A percentile compares a stretch with the other conserved stretches of the same genome.
These are phyloP conservation scores for Dendrobium huoshanense DNA, from an alignment of 106 monocot genomes.

Conservation along the genomic window DNA sequence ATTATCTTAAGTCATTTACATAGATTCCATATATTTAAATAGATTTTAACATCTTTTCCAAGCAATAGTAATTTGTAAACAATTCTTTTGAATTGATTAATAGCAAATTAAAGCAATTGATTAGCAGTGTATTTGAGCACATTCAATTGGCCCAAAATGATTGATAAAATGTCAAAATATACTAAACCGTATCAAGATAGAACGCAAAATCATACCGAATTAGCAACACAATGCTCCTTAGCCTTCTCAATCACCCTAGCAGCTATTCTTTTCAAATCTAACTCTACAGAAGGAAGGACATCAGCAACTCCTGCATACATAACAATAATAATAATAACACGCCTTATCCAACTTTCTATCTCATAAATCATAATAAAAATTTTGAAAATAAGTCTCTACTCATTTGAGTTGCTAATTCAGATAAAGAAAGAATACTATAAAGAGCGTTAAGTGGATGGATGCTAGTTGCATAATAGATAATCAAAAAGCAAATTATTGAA, in stretches of 20 bases:
- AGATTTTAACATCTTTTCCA: neutral
- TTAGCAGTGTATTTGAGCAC: neutral
- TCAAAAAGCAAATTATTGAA: too few relatives aligned
- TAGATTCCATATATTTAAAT: too few relatives aligned
- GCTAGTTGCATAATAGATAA: too few relatives aligned
- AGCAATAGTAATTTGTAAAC: neutral
- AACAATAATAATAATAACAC: neutral
- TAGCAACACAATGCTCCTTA: neutral
- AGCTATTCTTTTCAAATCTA: neutral
- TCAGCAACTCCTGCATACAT: conserved; percentile 5
- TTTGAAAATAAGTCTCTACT: neutral
- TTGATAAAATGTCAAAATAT: neutral
- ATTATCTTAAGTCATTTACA: too few relatives aligned
- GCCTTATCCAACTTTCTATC: neutral
- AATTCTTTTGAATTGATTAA: neutral
- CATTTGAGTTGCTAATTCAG: neutral
- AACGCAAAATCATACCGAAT: neutral
- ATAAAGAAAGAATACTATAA: too few relatives aligned
- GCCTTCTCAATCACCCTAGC: neutral
- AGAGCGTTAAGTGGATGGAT: too few relatives aligned
- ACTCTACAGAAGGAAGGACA: neutral
- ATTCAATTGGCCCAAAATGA: neutral
- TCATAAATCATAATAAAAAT: neutral
- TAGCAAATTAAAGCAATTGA: neutral
- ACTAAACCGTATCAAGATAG: neutral